These are phyloP conservation scores for Amaranthus tricolor DNA, from an alignment of 179 eudicot genomes.

Conservation along the genomic window DNA sequence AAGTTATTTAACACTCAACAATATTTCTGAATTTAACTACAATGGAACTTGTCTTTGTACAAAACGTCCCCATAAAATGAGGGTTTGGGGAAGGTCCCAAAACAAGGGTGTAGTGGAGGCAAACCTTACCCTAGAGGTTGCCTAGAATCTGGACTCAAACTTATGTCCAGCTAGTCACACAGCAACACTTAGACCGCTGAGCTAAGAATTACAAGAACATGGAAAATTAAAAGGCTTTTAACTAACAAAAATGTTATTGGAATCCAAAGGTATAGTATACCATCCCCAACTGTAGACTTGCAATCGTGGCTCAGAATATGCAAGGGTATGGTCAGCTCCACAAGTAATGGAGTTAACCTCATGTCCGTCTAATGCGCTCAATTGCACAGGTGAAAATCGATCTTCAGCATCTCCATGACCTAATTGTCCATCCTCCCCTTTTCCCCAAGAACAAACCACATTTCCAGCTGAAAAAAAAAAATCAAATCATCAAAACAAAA, in stretches of 20 bases:
- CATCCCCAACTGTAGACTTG: slow-evolving; percentile 99
- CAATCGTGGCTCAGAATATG: slow-evolving; percentile 60
- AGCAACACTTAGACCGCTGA: too few species aligned
- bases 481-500: not conserved
- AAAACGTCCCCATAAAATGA: too few species aligned
- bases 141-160: too few species aligned
- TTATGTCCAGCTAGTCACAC: too few species aligned
- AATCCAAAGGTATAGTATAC: slow-evolving; percentile 36
- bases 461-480: slow-evolving; percentile 54
- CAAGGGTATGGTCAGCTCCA: slow-evolving; percentile 95
- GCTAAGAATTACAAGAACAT: too few species aligned
- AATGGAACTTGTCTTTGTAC: too few species aligned
- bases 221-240: not conserved
- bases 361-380: slow-evolving; percentile 78
- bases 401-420: slow-evolving; percentile 98
- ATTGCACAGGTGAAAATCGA: slow-evolving; percentile 65
- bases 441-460: slow-evolving; percentile 95
- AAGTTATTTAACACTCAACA: not conserved
- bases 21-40: not conserved
- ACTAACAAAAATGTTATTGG: not conserved
- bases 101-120: too few species aligned
- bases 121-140: too few species aligned
- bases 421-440: slow-evolving; percentile 97
- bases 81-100: too few species aligned
- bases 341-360: slow-evolving; percentile 71